Percentiles rank a stretch among this genome's conserved stretches.
phyloP scores from a whole-genome alignment of 495 filamentous ascomycete genomes.

The Clohesyomyces aquaticus region DNA sequence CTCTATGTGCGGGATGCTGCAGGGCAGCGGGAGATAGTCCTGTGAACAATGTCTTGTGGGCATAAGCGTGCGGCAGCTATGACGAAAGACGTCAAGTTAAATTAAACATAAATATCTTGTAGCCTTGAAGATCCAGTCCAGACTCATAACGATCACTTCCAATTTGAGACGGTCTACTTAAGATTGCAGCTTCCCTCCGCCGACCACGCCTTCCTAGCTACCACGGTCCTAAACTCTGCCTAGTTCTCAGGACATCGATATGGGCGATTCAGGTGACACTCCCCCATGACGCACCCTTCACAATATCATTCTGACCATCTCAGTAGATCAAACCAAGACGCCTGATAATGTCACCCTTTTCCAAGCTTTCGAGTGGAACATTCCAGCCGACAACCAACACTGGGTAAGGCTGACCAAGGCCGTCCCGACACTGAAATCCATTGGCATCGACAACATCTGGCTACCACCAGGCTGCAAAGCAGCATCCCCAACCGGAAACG shows the following conservation, averaged over 20 bases:
- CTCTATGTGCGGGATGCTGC: neutral
- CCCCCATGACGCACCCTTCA: neutral
- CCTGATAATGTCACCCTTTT: conserved; percentile 65
- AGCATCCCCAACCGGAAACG: conserved; percentile 63
- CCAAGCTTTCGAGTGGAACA: conserved; percentile 78
- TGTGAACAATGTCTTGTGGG: no score
- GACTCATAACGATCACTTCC: neutral
- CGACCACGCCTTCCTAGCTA: neutral
- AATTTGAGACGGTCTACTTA: no score
- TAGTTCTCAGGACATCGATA: conserved; percentile 7
- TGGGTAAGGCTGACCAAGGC: conserved; percentile 63
- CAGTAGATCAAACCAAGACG: conserved; percentile 27
- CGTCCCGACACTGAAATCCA: conserved; percentile 59
- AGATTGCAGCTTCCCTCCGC: no score
- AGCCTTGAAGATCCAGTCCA: neutral
- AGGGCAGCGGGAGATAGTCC: conserved; percentile 26
- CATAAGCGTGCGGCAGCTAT: no score
- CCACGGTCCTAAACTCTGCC: neutral
- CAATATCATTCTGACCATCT: conserved; percentile 7
- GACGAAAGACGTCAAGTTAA: no score
- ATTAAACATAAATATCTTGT: no score
- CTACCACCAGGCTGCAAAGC: conserved; percentile 76
- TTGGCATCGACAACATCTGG: conserved; percentile 71
- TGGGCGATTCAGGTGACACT: conserved; percentile 29
- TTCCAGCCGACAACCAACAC: conserved; percentile 65